phyloP scores from a whole-genome alignment of 345 rosid genomes.

The Corchorus capsularis region DNA sequence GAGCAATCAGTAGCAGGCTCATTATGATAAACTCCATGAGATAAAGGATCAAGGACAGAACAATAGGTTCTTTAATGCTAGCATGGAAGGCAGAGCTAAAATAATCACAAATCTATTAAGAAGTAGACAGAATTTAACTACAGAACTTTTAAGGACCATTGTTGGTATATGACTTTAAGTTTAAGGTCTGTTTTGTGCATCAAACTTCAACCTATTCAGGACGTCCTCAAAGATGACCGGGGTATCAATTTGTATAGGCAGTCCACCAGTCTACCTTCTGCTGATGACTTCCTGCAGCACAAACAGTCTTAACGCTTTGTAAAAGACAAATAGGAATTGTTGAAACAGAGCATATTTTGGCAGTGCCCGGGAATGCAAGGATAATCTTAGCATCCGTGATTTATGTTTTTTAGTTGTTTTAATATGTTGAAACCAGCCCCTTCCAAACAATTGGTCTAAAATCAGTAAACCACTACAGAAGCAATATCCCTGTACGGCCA shows the following conservation, averaged over 20 bases:
- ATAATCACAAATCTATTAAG: not conserved
- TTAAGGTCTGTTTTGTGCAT: not conserved
- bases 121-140: not conserved
- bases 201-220: not conserved
- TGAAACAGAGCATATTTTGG: not conserved
- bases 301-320: not conserved
- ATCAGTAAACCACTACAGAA: not conserved
- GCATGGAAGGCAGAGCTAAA: not conserved
- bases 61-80: not conserved
- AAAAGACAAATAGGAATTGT: not conserved
- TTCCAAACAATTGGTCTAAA: not conserved
- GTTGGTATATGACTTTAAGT: not conserved
- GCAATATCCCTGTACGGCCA: not conserved
- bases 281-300: slow-evolving; percentile 3
- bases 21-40: too few species aligned
- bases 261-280: not conserved
- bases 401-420: too few species aligned
- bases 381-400: not conserved
- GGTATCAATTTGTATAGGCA: not conserved
- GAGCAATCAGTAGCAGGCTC: too few species aligned
- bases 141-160: not conserved
- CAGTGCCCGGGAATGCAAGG: not conserved
- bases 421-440: not conserved
- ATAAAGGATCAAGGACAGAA: not conserved
- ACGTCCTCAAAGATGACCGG: not conserved